A percentile compares a stretch with the other conserved stretches of the same genome.
Conservation (phyloP, 495 filamentous ascomycete species). For the Penicillium nucicola region DNA sequence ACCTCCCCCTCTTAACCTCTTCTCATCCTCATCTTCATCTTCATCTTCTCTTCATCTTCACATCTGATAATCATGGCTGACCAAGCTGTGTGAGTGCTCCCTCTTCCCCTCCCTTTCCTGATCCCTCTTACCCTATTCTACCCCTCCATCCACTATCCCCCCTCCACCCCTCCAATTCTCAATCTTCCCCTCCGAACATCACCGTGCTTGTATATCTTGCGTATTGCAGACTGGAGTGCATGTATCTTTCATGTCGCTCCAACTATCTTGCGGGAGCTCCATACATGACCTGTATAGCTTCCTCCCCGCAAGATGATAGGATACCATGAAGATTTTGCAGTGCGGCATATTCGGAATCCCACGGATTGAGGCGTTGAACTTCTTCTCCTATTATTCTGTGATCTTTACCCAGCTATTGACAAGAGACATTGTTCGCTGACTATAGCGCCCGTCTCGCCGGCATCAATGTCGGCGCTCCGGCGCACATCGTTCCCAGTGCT, state of each 20-base stretch:
- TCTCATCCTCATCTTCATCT: constrained; percentile 12
- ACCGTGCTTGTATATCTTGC: neutral
- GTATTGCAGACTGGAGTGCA: neutral
- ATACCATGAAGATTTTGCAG: constrained; percentile 1
- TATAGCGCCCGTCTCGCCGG: constrained; percentile 81
- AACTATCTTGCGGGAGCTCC: constrained; percentile 2
- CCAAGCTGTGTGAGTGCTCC: constrained; percentile 57
- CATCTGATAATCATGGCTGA: constrained; percentile 34
- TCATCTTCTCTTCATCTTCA: constrained; percentile 12
- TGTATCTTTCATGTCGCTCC: neutral
- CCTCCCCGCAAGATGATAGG: constrained; percentile 3
- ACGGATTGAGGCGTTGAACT: constrained; percentile 7
- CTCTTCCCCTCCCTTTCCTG: neutral
- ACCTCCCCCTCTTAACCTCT: constrained; percentile 12
- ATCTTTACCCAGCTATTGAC: constrained; percentile 31
- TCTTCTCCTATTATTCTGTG: neutral
- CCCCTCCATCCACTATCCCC: neutral
- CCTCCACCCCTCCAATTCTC: constrained; percentile 3
- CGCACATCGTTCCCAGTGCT: constrained; percentile 55
- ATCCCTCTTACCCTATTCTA: constrained; percentile 1
- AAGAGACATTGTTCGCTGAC: constrained; percentile 56
- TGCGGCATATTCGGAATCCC: constrained; percentile 5
- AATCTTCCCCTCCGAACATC: constrained; percentile 1
- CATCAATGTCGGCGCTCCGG: constrained; percentile 71
- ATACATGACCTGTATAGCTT: neutral